phyloP scores from a whole-genome alignment of 163 green algal species.

The Scenedesmus sp. region DNA sequence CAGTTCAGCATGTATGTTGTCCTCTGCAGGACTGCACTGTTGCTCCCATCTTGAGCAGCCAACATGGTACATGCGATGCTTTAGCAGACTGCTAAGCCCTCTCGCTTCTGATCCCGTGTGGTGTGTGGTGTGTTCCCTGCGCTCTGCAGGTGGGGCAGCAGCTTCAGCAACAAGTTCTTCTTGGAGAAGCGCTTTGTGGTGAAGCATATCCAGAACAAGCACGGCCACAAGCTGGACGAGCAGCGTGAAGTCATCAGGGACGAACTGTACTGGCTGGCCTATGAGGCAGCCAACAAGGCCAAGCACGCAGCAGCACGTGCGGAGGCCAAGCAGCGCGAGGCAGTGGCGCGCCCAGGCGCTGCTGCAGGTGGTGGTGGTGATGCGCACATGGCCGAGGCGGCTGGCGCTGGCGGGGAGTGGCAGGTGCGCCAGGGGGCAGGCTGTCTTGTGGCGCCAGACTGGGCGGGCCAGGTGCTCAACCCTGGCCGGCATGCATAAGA shows the following conservation, averaged over 20 bases:
- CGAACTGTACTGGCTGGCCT: slow-evolving; percentile 80
- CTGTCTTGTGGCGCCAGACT: neutral
- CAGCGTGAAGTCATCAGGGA: slow-evolving; percentile 71
- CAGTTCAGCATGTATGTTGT: neutral
- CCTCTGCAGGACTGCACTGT: neutral
- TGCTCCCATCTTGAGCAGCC: neutral
- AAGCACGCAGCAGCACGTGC: slow-evolving; percentile 16
- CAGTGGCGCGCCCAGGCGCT: slow-evolving; percentile 23
- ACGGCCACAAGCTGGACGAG: slow-evolving; percentile 83
- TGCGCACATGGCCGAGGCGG: slow-evolving; percentile 21
- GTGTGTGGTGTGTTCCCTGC: neutral
- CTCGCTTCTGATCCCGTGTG: neutral
- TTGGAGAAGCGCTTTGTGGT: slow-evolving; percentile 94
- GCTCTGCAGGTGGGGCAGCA: slow-evolving; percentile 85
- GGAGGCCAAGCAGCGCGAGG: slow-evolving; percentile 63
- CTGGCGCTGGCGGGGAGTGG: neutral
- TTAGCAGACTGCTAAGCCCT: neutral
- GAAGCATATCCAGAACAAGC: slow-evolving; percentile 96
- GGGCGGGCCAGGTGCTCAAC: neutral
- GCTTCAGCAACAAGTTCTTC: slow-evolving; percentile 95
- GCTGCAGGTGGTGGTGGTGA: slow-evolving; percentile 13
- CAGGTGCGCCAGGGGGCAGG: neutral
- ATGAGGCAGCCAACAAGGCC: slow-evolving; percentile 71
- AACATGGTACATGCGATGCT: neutral
- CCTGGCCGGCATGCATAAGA: neutral